These are phyloP conservation scores for Colletotrichum noveboracense DNA, from an alignment of 2,329 filamentous ascomycete genomes.

Conservation along the genomic window DNA sequence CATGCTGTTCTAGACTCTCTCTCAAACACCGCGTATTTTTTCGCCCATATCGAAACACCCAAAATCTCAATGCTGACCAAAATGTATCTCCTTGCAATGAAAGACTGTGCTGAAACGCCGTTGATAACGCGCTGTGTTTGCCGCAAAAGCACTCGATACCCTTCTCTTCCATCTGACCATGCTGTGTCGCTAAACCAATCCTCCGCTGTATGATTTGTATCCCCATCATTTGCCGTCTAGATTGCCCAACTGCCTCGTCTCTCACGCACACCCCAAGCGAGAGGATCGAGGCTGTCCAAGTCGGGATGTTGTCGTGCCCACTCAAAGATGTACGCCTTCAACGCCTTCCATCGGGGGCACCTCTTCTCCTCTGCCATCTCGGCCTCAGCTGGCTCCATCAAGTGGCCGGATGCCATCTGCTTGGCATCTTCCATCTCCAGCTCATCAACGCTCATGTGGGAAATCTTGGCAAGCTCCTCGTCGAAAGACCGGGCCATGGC, in stretches of 20 bases:
- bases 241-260: constrained; percentile 77
- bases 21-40: not conserved
- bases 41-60: constrained; percentile 8
- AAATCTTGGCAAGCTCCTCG: constrained; percentile 83
- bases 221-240: not conserved
- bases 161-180: not conserved
- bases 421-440: constrained; percentile 74
- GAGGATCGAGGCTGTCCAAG: constrained; percentile 64
- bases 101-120: constrained; percentile 1
- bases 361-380: constrained; percentile 55
- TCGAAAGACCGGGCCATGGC: constrained; percentile 84
- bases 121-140: not conserved
- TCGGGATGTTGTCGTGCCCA: constrained; percentile 89
- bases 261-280: constrained; percentile 72
- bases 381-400: constrained; percentile 60
- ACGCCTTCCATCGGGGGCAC: constrained; percentile 78
- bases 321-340: constrained; percentile 83
- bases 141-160: not conserved
- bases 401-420: constrained; percentile 72
- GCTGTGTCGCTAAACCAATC: not conserved
- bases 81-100: not conserved
- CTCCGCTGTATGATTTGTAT: not conserved
- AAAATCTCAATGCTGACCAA: not conserved
- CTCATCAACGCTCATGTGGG: constrained; percentile 69
- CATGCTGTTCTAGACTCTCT: constrained; percentile 2